Percentiles rank a stretch among this genome's conserved stretches.
Conservation (phyloP, 2,329 filamentous ascomycete species). For the Colletotrichum graminicola region DNA sequence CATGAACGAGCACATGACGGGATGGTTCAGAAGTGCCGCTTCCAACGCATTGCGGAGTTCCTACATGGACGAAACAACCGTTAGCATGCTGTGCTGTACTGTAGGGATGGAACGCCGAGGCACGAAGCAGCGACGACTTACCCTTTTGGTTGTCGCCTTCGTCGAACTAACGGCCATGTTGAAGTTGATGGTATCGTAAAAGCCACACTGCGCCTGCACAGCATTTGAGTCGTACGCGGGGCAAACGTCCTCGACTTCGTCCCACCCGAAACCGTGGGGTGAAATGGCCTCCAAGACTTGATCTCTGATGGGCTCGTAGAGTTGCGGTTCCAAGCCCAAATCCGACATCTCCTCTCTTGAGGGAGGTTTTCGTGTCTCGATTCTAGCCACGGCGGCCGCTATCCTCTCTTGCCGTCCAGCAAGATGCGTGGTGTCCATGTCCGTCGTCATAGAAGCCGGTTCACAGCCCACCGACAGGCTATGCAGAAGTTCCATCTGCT, state of each 20-base stretch:
- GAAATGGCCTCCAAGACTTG: not conserved
- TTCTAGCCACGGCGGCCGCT: not conserved
- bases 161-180: not conserved
- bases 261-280: not conserved
- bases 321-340: not conserved
- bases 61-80: too few species aligned
- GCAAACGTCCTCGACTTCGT: not conserved
- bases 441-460: too few species aligned
- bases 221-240: not conserved
- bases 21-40: too few species aligned
- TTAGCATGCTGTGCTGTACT: too few species aligned
- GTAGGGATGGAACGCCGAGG: too few species aligned
- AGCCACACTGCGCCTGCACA: not conserved
- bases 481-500: too few species aligned
- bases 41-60: not conserved
- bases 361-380: not conserved
- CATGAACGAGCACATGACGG: too few species aligned
- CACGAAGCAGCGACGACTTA: too few species aligned
- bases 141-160: not conserved
- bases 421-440: not conserved
- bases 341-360: not conserved
- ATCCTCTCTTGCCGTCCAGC: not conserved
- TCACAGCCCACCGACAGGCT: too few species aligned
- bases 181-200: slow-evolving; percentile 4
- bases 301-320: not conserved